Conservation (phyloP, 345 rosid species). For the Odontarrhena argentea region DNA sequence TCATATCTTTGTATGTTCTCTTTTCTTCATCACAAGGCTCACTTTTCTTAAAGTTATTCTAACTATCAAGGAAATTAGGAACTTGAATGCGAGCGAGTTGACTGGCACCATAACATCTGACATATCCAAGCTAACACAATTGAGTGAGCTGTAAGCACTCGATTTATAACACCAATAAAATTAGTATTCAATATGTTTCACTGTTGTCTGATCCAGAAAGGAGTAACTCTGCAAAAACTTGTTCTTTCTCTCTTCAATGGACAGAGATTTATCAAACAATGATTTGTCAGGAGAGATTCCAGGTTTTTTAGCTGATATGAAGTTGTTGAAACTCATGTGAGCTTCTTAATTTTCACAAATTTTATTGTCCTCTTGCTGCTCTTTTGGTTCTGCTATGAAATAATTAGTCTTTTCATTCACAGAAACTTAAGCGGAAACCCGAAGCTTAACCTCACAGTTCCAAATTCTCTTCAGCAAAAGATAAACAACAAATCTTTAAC, state of each 20-base stretch:
- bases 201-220: not conserved
- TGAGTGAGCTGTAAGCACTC: constrained; percentile 43
- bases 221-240: not conserved
- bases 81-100: constrained; percentile 40
- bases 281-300: constrained; percentile 46
- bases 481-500: not conserved
- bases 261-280: constrained; percentile 57
- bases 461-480: not conserved
- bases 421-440: constrained; percentile 25
- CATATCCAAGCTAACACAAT: constrained; percentile 35
- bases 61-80: constrained; percentile 13
- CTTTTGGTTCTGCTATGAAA: not conserved
- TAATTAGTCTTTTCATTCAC: not conserved
- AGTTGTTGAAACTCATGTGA: constrained; percentile 46
- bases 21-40: not conserved
- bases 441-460: constrained; percentile 15
- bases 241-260: not conserved
- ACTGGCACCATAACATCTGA: constrained; percentile 29
- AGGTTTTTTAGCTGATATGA: constrained; percentile 40
- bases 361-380: not conserved
- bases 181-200: not conserved
- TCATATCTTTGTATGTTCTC: constrained; percentile 47
- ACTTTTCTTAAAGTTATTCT: not conserved
- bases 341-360: constrained; percentile 18
- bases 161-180: not conserved